Percentiles rank a stretch among this genome's conserved stretches.
Evolutionary conservation across 352 stramenopile species (phyloP).

Genomic region (Aphanomyces euteiches): DNA sequence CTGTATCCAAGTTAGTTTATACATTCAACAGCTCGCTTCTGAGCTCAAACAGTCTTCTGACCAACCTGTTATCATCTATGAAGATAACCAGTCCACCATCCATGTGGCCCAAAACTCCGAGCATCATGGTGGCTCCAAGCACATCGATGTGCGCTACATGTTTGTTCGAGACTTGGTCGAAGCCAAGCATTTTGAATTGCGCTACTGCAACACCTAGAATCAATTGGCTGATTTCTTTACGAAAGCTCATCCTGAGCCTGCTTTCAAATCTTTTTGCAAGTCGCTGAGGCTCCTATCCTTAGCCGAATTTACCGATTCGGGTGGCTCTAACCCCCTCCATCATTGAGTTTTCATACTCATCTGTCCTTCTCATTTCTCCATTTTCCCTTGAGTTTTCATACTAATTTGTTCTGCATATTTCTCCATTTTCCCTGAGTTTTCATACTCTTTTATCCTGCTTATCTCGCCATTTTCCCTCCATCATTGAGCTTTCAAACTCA

Average conservation of each 20-base stretch:
- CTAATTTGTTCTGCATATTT: too few species aligned
- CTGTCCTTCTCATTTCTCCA: background rate
- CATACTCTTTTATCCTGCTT: too few species aligned
- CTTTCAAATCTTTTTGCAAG: too few species aligned
- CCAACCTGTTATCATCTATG: background rate
- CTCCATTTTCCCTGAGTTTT: too few species aligned
- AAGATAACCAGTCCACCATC: background rate
- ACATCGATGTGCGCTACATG: background rate
- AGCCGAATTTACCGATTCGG: background rate
- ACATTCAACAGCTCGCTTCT: background rate
- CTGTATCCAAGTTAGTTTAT: background rate
- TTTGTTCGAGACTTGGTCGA: constrained; percentile 1
- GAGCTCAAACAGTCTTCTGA: background rate
- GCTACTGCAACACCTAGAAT: background rate
- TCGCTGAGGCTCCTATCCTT: background rate
- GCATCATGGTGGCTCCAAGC: background rate
- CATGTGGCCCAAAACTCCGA: background rate
- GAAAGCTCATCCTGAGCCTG: too few species aligned
- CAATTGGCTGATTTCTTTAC: background rate
- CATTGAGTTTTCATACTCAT: background rate
- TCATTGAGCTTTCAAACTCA: too few species aligned
- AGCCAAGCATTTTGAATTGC: background rate
- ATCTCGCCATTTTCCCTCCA: too few species aligned
- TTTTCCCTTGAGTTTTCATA: too few species aligned
- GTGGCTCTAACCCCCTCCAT: background rate